Evolutionary conservation across 805 yeast genomes (phyloP), one percentile per base, ranked within the genome.

Genomic region (Hanseniaspora jakobsenii): DNA sequence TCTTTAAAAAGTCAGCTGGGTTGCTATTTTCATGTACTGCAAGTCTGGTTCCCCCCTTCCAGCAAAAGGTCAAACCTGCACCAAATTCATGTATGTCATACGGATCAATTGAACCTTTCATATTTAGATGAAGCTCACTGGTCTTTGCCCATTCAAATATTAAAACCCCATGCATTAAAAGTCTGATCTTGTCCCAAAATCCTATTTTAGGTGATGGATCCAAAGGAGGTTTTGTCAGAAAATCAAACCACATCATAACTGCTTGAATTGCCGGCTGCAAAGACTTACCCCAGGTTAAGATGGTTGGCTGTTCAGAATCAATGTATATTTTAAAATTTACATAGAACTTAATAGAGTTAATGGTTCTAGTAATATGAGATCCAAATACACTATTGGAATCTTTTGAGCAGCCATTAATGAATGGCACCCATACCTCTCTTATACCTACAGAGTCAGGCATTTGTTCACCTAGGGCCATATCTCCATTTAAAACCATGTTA

Each of bases 111-210:
- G 79, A 71, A 35, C 81, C 72, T 53, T 78, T 78, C 45, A 78
- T 75, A 52, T 77, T 78, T 23, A 78, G 62, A 51, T 75, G 70
- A n/a, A 78, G 59, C 40, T 77, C 78, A 49, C 66, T 66, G 2
- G 53, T 47, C 39, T 67, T 64, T 2, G 63, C 56, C 49, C 78
- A 66, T 18, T 66, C 57, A 50, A 76, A 72, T 3, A 53, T 60
- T 50, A 74, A 62, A 36, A 58, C 64, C 3, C 81, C 81, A 49
- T 77, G 84, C 17, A 72, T 53, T 6, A 72, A 53, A 18, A 73
- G 62, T 2, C 81, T 66, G 32, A 76, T 55, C 51, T 78, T 78
- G 58, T 78, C 86, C 86, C 86, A 78, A 52, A 78, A 75, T 4
- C 86, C 86, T 6, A 78, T 53, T 49, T 74, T 75, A 7, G 67